These are phyloP conservation scores for Trichosanthes cucumerina DNA, from an alignment of 306 rosid genomes.

Conservation along the genomic window DNA sequence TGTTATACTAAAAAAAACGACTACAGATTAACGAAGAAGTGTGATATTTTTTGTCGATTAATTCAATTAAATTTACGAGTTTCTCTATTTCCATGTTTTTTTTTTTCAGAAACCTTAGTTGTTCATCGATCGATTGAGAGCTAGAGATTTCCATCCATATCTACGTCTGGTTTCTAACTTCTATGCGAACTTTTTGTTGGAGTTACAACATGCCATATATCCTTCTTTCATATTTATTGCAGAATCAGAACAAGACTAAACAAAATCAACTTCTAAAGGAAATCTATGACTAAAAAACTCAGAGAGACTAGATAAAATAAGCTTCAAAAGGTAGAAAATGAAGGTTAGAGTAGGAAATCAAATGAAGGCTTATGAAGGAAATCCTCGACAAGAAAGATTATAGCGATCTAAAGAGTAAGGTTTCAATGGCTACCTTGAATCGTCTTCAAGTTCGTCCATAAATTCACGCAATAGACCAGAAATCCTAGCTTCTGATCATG, in stretches of 20 bases:
- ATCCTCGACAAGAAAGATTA: neutral
- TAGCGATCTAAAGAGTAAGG: neutral
- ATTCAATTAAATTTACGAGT: neutral
- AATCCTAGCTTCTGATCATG: neutral
- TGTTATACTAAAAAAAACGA: neutral
- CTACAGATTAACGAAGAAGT: neutral
- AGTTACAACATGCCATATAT: neutral
- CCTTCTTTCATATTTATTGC: neutral
- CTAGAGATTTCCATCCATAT: neutral
- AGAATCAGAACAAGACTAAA: neutral
- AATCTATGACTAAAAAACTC: neutral
- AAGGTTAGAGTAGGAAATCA: neutral
- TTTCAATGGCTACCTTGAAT: neutral
- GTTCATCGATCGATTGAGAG: neutral
- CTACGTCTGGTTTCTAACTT: neutral
- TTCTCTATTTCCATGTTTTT: neutral
- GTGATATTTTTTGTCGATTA: neutral
- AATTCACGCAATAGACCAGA: neutral
- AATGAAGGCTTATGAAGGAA: neutral
- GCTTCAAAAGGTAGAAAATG: neutral
- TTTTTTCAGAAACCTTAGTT: neutral
- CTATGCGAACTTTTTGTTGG: neutral
- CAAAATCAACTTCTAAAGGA: neutral
- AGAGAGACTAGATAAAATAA: neutral
- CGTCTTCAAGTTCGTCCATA: conserved; percentile 1